Evolutionary conservation across 805 yeast species (phyloP).

Genomic region (Suhomyces pyralidae): DNA sequence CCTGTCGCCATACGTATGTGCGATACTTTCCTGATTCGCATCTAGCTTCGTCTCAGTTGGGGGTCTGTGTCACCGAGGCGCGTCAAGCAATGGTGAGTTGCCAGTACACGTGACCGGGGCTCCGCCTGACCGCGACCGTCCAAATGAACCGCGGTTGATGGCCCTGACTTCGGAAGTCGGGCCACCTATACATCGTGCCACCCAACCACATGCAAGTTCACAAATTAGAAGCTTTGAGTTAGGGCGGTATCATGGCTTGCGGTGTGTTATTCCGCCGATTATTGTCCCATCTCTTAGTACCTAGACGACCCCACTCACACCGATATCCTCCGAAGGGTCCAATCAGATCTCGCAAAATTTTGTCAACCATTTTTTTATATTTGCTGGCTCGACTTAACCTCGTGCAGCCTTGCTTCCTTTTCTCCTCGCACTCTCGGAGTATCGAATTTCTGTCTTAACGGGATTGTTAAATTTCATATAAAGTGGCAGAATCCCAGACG

Average conservation of each 20-base stretch:
- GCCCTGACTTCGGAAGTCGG: background rate
- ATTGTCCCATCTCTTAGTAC: background rate
- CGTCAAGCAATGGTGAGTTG: background rate
- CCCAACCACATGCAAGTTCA: background rate
- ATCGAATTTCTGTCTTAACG: background rate
- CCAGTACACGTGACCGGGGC: background rate
- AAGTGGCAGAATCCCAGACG: background rate
- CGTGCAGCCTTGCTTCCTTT: background rate
- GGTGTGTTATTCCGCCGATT: background rate
- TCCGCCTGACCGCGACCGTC: constrained; percentile 1
- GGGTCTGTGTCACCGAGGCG: background rate
- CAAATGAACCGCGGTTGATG: background rate
- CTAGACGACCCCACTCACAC: background rate
- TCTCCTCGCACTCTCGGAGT: constrained; percentile 1
- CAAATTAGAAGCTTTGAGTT: background rate
- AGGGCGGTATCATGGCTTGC: background rate
- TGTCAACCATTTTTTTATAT: background rate
- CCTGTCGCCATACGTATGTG: background rate
- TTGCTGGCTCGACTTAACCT: background rate
- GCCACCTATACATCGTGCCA: background rate
- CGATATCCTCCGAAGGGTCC: background rate
- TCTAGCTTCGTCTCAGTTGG: background rate
- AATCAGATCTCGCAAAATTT: background rate
- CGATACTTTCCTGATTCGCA: too few species aligned
- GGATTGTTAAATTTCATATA: background rate